Evolutionary conservation across 176 grass and related monocot genomes (phyloP).

Genomic region (Carex cristatella): DNA sequence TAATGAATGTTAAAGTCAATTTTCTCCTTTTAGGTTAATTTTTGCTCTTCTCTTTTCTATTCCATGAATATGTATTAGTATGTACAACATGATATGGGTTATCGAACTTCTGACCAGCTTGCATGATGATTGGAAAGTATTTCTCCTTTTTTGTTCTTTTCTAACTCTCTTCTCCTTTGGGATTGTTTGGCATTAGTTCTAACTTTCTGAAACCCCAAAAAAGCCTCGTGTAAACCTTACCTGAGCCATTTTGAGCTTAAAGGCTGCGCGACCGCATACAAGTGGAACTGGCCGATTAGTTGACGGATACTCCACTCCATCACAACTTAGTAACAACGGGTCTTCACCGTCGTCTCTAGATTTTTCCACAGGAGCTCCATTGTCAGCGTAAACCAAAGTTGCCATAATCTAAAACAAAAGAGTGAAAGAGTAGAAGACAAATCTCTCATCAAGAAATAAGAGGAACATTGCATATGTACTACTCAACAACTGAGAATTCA

Average conservation of each 20-base stretch:
- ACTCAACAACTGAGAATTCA: neutral
- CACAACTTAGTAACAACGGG: slow-evolving; percentile 66
- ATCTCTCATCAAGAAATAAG: neutral
- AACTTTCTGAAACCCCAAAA: slow-evolving; percentile 11
- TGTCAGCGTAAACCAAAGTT: slow-evolving; percentile 85
- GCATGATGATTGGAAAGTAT: neutral
- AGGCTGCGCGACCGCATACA: slow-evolving; percentile 58
- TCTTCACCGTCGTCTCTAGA: slow-evolving; percentile 81
- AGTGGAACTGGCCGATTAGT: slow-evolving; percentile 60
- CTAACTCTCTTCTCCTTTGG: neutral
- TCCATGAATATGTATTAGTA: neutral
- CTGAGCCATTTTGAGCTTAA: slow-evolving; percentile 96
- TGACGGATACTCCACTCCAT: slow-evolving; percentile 86
- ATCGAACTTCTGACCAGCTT: neutral
- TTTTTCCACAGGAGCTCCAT: slow-evolving; percentile 70
- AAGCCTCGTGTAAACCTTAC: slow-evolving; percentile 33
- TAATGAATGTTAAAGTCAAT: neutral
- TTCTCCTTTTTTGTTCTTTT: neutral
- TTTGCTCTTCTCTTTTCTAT: neutral
- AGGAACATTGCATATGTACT: neutral
- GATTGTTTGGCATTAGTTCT: neutral
- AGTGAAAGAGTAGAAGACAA: slow-evolving; percentile 16
- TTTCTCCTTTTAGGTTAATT: neutral
- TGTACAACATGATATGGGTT: neutral
- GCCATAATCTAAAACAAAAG: slow-evolving; percentile 58